Percentiles rank a stretch among this genome's conserved stretches.
phyloP scores from a whole-genome alignment of 2,329 filamentous ascomycete species.

The Coleophoma eucalyptorum region DNA sequence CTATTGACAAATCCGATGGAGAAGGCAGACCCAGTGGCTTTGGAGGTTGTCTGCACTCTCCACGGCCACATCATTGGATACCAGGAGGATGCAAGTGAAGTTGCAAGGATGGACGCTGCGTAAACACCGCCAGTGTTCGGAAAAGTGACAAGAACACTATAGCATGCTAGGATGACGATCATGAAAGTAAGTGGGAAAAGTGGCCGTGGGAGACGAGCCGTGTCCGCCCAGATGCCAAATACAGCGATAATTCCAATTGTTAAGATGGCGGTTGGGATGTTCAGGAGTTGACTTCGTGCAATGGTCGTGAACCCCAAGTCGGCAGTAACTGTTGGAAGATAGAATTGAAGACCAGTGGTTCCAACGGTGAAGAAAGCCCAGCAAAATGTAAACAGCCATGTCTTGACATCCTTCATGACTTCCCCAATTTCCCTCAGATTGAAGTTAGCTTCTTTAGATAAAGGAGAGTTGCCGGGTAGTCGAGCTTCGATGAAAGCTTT shows the following conservation, averaged over 20 bases:
- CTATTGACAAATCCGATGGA: constrained; percentile 46
- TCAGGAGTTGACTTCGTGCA: constrained; percentile 43
- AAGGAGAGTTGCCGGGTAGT: constrained; percentile 38
- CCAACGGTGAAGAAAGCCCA: constrained; percentile 41
- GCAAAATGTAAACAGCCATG: constrained; percentile 42
- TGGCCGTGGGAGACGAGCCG: constrained; percentile 37
- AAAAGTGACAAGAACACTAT: constrained; percentile 40
- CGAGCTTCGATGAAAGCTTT: constrained; percentile 44
- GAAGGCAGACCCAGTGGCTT: constrained; percentile 45
- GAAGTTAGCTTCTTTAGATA: constrained; percentile 37
- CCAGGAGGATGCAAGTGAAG: constrained; percentile 36
- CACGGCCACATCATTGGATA: constrained; percentile 50
- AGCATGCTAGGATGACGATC: constrained; percentile 38
- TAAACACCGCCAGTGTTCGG: constrained; percentile 42
- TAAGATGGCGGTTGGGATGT: constrained; percentile 40
- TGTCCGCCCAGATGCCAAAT: constrained; percentile 38
- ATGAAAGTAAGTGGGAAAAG: constrained; percentile 39
- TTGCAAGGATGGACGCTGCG: constrained; percentile 40
- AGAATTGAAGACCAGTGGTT: constrained; percentile 36
- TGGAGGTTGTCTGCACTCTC: constrained; percentile 42
- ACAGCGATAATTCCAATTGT: constrained; percentile 37
- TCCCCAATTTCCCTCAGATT: constrained; percentile 32
- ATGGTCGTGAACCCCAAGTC: constrained; percentile 40
- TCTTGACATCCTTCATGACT: constrained; percentile 34
- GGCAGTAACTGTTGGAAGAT: constrained; percentile 38